Evolutionary conservation across 352 stramenopile species (phyloP).

Genomic region (Saprolegnia diclina): DNA sequence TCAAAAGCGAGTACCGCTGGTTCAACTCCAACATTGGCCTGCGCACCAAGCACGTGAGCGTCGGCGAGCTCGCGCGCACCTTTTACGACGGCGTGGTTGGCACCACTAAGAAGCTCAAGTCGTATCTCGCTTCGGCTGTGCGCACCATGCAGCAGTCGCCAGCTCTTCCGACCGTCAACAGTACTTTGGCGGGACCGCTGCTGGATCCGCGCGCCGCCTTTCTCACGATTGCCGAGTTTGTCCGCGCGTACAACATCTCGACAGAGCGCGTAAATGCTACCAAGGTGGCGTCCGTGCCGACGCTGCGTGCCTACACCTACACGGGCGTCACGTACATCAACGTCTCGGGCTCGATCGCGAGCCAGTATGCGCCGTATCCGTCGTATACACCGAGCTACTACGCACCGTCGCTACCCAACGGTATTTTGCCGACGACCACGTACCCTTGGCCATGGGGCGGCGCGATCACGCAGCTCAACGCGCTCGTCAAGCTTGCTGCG

Average conservation of each 20-base stretch:
- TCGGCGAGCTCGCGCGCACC: background rate
- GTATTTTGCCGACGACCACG: background rate
- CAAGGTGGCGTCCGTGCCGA: background rate
- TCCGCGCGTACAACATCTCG: background rate
- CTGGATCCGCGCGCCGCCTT: background rate
- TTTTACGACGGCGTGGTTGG: background rate
- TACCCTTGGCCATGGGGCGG: conserved; percentile 20
- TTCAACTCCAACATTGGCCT: conserved; percentile 1
- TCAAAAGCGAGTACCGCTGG: background rate
- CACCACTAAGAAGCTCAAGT: background rate
- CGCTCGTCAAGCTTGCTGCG: background rate
- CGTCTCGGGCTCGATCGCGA: background rate
- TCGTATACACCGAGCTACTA: conserved; percentile 9
- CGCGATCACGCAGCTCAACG: background rate
- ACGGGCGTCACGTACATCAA: background rate
- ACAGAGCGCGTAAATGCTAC: background rate
- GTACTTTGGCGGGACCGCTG: no score
- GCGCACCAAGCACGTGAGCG: background rate
- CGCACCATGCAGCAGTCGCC: background rate
- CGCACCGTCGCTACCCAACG: background rate
- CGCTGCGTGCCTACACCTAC: background rate
- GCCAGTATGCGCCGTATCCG: conserved; percentile 6
- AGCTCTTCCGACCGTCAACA: no score
- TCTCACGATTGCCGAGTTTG: background rate
- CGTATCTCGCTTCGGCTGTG: background rate